Conservation (phyloP, 116 monocot genomes). For the Dioscorea cayenensis region DNA sequence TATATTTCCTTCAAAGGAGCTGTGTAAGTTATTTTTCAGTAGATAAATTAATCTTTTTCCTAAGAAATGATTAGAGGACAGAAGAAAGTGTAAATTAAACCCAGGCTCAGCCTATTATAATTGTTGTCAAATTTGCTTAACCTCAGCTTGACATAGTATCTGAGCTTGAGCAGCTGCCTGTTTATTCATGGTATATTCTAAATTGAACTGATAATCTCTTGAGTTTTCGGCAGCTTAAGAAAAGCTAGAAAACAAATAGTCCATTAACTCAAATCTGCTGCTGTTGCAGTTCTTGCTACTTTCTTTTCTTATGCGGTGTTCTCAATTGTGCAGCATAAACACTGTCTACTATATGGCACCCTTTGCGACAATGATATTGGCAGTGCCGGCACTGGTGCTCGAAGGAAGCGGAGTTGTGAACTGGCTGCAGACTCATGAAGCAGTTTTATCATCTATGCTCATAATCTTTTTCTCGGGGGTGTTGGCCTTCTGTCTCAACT, state of each 20-base stretch:
- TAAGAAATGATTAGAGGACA: too few species aligned
- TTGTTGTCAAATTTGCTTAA: too few species aligned
- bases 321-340: slow-evolving; percentile 67
- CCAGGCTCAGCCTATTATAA: too few species aligned
- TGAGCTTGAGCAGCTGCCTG: too few species aligned
- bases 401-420: slow-evolving; percentile 69
- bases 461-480: slow-evolving; percentile 75
- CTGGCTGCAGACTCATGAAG: slow-evolving; percentile 67
- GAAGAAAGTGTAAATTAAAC: too few species aligned
- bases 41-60: too few species aligned
- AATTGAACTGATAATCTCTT: too few species aligned
- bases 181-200: too few species aligned
- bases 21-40: too few species aligned
- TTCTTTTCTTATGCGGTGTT: neutral
- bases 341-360: slow-evolving; percentile 99
- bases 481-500: slow-evolving; percentile 90
- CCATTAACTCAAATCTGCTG: neutral
- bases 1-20: too few species aligned
- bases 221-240: too few species aligned
- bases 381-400: slow-evolving; percentile 61
- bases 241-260: neutral
- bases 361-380: slow-evolving; percentile 89
- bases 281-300: neutral
- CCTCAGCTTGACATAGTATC: too few species aligned
- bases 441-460: slow-evolving; percentile 32